A percentile compares a stretch with the other conserved stretches of the same genome.
Evolutionary conservation across 305 asterid genomes (phyloP).

Genomic region (Euphrasia arctica): DNA sequence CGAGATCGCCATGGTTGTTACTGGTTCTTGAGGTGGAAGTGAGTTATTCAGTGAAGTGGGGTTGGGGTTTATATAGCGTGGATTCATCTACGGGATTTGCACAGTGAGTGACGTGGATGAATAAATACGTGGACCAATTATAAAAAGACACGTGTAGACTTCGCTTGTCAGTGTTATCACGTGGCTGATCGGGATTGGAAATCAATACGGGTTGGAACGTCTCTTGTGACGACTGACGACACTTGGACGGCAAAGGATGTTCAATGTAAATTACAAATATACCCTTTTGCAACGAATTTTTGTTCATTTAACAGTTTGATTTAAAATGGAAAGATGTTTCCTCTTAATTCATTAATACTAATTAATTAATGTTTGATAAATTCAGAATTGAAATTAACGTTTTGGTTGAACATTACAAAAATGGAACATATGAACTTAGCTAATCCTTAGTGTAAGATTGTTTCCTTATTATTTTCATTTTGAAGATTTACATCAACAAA

Average conservation of each 20-base stretch:
- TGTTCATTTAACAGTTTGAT: background rate
- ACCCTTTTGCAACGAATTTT: background rate
- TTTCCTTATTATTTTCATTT: too few relatives aligned
- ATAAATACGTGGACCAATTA: slow-evolving; percentile 15
- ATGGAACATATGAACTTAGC: too few relatives aligned
- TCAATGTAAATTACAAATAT: background rate
- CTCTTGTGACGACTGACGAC: slow-evolving; percentile 21
- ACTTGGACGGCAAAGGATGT: slow-evolving; percentile 9
- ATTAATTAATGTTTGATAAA: too few relatives aligned
- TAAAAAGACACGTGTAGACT: background rate
- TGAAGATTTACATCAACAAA: too few relatives aligned
- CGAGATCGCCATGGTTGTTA: slow-evolving; percentile 47
- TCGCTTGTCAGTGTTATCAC: slow-evolving; percentile 37
- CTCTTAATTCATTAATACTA: too few relatives aligned
- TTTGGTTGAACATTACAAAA: too few relatives aligned
- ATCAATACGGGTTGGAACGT: slow-evolving; percentile 27
- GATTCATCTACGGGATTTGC: slow-evolving; percentile 18
- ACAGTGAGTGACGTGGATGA: slow-evolving; percentile 26
- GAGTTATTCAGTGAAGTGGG: slow-evolving; percentile 13
- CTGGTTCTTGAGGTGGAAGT: slow-evolving; percentile 11
- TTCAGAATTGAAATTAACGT: too few relatives aligned
- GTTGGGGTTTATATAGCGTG: slow-evolving; percentile 34
- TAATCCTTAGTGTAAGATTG: too few relatives aligned
- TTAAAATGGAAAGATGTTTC: background rate
- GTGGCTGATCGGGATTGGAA: slow-evolving; percentile 44